Base-by-base conservation (phyloP, 1,284 basidiomycete species). In the Salmacisia buchloeana region DNA sequence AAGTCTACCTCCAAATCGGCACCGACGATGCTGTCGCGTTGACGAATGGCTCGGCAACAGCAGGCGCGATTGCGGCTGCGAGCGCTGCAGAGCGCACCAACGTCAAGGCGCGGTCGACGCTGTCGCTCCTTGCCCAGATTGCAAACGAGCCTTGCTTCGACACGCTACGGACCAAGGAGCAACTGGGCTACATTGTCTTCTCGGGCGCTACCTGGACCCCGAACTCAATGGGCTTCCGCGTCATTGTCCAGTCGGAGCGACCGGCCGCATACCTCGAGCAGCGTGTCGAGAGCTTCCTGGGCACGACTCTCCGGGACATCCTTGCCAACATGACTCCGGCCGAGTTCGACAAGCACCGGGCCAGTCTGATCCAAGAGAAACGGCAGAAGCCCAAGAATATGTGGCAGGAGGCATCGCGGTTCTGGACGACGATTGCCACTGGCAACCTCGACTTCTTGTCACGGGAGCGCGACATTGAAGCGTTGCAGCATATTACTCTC, bases 101-200 rank as follows among this genome's bases (percentile, higher is more conserved):
- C 52, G 65, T 77, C 12, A 21, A 46, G 18, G 41, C 66, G 29
- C 72, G 78, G 3, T 70, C 78, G 2, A 64, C 64, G n/a, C 70
- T 79, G 18, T 67, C 69, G 12, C 65, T 79, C 12, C 66, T 79
- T 33, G 65, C 73, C 3, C 78, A 79, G 69, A 79, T 79, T 15
- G 76, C 74, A 21, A 62, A 70, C 33, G 96, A 98, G 75, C 94
- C 94, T 0, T 86, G 89, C n/a, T 99, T 98, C 82, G 89, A 96
- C 76, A 83, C 89, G 38, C 85, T 99, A 43, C 88, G 96, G n/a
- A 97, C 94, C 2, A 88, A 93, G 80, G 92, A 98, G 80, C 96
- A 98, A 80, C 85, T 99, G 0, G 96, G 96, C 12, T 98, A 99
- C 79, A 71, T 79, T 1, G 78, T 79, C 12, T 78, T 78, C 56